Percentiles rank a stretch among this genome's conserved stretches.
phyloP scores from a whole-genome alignment of 2,329 filamentous ascomycete genomes.

The Cytospora paraplurivora region DNA sequence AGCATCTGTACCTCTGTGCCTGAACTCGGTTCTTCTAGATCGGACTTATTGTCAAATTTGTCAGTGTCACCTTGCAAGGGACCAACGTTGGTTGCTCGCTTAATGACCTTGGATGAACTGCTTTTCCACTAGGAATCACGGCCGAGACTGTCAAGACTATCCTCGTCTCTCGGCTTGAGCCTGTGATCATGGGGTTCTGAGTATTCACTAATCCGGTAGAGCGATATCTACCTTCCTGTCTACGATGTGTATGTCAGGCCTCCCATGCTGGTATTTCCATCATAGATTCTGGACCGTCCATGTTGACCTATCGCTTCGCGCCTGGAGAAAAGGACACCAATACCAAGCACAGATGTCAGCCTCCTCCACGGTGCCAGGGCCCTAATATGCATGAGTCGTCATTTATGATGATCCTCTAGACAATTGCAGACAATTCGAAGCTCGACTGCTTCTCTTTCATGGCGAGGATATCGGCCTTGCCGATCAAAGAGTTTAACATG shows the following conservation, averaged over 20 bases:
- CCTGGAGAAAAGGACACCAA: background rate
- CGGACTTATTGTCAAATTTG: background rate
- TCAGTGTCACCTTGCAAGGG: background rate
- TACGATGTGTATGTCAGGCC: constrained; percentile 9
- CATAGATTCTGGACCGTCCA: background rate
- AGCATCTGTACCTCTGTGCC: background rate
- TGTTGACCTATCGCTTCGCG: background rate
- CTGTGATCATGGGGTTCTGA: constrained; percentile 6
- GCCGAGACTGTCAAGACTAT: background rate
- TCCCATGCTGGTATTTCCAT: constrained; percentile 10
- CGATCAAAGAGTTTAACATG: background rate
- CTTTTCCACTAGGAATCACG: background rate
- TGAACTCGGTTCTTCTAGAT: background rate
- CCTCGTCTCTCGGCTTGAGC: background rate
- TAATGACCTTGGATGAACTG: background rate
- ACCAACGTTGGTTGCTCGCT: background rate
- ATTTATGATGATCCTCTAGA: background rate
- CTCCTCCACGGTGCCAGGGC: background rate
- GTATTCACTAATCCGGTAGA: constrained; percentile 1
- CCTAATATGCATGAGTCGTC: background rate
- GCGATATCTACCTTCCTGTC: constrained; percentile 14
- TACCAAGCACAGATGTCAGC: background rate
- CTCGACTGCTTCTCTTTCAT: background rate
- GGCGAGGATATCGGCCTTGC: background rate
- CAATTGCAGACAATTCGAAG: background rate